Conservation (phyloP, 306 rosid genomes). For the Citrullus mucosospermus region DNA sequence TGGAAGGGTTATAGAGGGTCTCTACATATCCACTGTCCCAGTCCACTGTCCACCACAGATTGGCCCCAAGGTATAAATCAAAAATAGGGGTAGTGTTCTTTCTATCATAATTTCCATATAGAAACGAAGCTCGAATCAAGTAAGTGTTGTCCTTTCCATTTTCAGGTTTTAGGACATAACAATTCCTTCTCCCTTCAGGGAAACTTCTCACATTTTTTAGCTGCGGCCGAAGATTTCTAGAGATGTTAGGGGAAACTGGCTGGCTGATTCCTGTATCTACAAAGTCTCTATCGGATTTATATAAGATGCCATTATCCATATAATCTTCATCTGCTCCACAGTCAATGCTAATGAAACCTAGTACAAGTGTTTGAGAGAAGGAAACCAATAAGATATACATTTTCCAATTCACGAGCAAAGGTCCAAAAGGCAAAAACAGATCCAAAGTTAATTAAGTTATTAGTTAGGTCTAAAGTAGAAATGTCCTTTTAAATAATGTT, state of each 20-base stretch:
- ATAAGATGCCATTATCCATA: neutral
- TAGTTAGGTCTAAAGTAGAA: neutral
- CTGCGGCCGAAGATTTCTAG: neutral
- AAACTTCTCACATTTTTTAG: constrained; percentile 29
- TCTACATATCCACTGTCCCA: neutral
- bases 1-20: constrained; percentile 16
- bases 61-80: constrained; percentile 27
- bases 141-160: constrained; percentile 18
- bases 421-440: neutral
- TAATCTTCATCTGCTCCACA: constrained; percentile 13
- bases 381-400: neutral
- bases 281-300: constrained; percentile 15
- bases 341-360: constrained; percentile 33
- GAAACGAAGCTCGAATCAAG: constrained; percentile 31
- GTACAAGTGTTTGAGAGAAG: neutral
- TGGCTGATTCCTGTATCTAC: constrained; percentile 14
- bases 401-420: neutral
- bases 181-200: constrained; percentile 28
- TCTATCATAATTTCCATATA: constrained; percentile 30
- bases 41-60: constrained; percentile 16
- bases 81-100: constrained; percentile 14
- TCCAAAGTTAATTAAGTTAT: neutral
- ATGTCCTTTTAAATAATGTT: neutral
- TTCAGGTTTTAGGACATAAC: constrained; percentile 31
- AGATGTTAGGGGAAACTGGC: neutral